A percentile compares a stretch with the other conserved stretches of the same genome.
phyloP scores from a whole-genome alignment of 805 yeast genomes.

The Saccharomycopsis sp. region DNA sequence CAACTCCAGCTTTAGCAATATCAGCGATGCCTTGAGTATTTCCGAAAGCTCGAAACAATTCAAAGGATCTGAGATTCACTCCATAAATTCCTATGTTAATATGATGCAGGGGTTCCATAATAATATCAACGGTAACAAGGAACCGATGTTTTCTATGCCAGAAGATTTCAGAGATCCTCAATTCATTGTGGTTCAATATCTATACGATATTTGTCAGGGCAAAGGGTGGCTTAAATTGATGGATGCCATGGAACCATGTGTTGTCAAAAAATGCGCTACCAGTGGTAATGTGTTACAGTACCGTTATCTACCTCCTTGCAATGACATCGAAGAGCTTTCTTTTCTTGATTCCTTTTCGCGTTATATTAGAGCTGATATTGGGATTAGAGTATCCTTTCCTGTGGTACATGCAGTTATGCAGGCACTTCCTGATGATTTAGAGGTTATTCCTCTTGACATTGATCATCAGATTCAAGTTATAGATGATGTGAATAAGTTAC shows the following conservation, averaged over 20 bases:
- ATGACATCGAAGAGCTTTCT: neutral
- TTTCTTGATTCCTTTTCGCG: neutral
- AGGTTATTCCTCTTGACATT: neutral
- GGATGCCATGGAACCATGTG: neutral
- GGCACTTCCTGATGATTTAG: neutral
- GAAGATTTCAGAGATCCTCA: constrained; percentile 2
- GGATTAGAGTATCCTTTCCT: neutral
- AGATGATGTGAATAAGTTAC: neutral
- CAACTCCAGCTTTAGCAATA: neutral
- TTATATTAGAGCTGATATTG: neutral
- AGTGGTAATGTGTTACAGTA: neutral
- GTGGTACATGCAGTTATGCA: neutral
- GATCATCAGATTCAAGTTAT: constrained; percentile 1
- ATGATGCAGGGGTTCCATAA: neutral
- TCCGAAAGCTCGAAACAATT: neutral
- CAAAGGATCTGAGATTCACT: neutral
- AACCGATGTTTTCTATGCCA: neutral
- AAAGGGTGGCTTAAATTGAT: neutral
- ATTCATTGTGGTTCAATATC: constrained; percentile 1
- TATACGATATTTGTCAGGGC: neutral
- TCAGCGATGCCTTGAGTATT: neutral
- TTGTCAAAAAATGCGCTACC: neutral
- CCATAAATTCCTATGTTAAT: neutral
- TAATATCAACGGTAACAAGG: neutral
- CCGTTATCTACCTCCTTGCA: neutral